Percentiles rank a stretch among this genome's conserved stretches.
These are phyloP conservation scores for Pseudozyma hubeiensis DNA, from an alignment of 1,284 basidiomycete genomes.

Conservation along the genomic window DNA sequence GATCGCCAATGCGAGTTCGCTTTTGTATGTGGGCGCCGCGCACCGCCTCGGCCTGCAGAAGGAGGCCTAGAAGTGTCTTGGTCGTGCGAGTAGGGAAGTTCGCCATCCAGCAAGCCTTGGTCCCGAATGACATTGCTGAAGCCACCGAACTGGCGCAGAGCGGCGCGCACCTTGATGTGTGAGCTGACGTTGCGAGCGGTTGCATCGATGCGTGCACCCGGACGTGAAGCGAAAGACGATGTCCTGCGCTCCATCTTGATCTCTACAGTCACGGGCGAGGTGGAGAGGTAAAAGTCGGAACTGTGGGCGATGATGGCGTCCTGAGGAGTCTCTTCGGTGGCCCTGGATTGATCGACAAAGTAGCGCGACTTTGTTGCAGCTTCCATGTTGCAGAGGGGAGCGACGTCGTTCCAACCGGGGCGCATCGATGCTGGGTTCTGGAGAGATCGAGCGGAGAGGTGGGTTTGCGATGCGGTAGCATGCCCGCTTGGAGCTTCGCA, in stretches of 20 bases:
- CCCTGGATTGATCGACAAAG: slow-evolving; percentile 39
- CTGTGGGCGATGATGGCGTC: slow-evolving; percentile 37
- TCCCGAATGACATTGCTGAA: slow-evolving; percentile 22
- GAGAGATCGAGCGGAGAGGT: slow-evolving; percentile 23
- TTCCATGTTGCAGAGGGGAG: slow-evolving; percentile 30
- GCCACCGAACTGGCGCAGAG: slow-evolving; percentile 33
- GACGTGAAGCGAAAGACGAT: slow-evolving; percentile 7
- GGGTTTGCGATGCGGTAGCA: slow-evolving; percentile 13
- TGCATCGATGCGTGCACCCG: slow-evolving; percentile 5
- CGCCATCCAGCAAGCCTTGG: slow-evolving; percentile 4
- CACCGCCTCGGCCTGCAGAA: not conserved
- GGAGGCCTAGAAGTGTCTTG: not conserved
- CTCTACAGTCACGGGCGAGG: slow-evolving; percentile 13
- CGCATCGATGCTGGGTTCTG: slow-evolving; percentile 40
- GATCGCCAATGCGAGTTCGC: not conserved
- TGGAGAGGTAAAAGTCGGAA: slow-evolving; percentile 33
- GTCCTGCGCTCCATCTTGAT: slow-evolving; percentile 43
- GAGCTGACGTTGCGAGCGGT: not conserved
- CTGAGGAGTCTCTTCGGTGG: slow-evolving; percentile 18
- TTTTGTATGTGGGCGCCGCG: not conserved
- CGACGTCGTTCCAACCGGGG: slow-evolving; percentile 49
- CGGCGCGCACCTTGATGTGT: slow-evolving; percentile 12
- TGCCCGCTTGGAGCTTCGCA: slow-evolving; percentile 20
- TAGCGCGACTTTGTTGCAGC: slow-evolving; percentile 11
- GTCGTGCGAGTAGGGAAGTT: not conserved